Percentiles rank a stretch among this genome's conserved stretches.
Evolutionary conservation across 805 yeast genomes (phyloP).

Genomic region (Candida corydali): DNA sequence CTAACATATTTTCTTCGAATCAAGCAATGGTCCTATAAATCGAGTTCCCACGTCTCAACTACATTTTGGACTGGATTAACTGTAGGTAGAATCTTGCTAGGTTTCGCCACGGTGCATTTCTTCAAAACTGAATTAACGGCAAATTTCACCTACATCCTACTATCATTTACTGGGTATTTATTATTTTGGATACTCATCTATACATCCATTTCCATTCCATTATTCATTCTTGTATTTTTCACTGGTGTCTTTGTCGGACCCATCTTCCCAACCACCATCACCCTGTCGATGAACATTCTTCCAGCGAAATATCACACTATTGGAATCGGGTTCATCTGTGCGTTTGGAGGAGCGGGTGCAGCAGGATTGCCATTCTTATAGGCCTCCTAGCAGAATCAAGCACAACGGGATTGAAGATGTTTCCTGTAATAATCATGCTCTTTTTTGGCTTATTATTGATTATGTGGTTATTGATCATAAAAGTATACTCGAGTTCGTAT

Average conservation of each 20-base stretch:
- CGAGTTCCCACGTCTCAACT: constrained; percentile 46
- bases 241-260: constrained; percentile 54
- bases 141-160: constrained; percentile 33
- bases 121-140: constrained; percentile 47
- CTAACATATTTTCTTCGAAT: constrained; percentile 44
- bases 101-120: constrained; percentile 49
- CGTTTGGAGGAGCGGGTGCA: constrained; percentile 82
- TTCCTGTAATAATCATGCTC: constrained; percentile 26
- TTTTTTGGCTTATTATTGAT: constrained; percentile 20
- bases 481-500: constrained; percentile 6
- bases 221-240: constrained; percentile 32
- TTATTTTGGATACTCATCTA: constrained; percentile 22
- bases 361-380: constrained; percentile 66
- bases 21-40: constrained; percentile 28
- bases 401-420: constrained; percentile 25
- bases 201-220: constrained; percentile 26
- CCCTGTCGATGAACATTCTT: constrained; percentile 56
- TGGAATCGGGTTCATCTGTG: constrained; percentile 73
- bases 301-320: constrained; percentile 58
- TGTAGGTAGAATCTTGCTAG: constrained; percentile 43
- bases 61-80: constrained; percentile 51
- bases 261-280: constrained; percentile 62
- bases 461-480: constrained; percentile 22
- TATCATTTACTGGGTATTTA: constrained; percentile 26
- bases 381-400: constrained; percentile 46